phyloP scores from a whole-genome alignment of 805 yeast species.

The Wickerhamomyces bisporus region DNA sequence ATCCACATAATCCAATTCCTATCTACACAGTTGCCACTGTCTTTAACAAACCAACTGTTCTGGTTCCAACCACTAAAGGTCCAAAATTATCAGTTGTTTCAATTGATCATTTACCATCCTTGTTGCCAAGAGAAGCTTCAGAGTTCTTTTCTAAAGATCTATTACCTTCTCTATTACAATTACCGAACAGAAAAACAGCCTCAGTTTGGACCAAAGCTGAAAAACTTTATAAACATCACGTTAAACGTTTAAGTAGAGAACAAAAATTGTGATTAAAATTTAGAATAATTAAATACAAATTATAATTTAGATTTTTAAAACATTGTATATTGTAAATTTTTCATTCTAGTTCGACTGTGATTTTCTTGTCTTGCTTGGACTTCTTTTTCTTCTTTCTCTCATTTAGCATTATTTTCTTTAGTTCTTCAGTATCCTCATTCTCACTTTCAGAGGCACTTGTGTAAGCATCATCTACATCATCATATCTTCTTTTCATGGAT shows the following conservation, averaged over 20 bases:
- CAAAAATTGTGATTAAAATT: constrained; percentile 36
- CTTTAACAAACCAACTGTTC: constrained; percentile 85
- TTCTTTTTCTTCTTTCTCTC: constrained; percentile 31
- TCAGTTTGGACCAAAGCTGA: constrained; percentile 93
- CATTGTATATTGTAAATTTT: not conserved
- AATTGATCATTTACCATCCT: constrained; percentile 93
- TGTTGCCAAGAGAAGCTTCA: constrained; percentile 95
- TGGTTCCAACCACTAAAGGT: constrained; percentile 71
- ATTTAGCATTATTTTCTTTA: constrained; percentile 47
- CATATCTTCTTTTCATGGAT: constrained; percentile 58
- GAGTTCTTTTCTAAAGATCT: constrained; percentile 86
- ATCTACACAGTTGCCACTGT: constrained; percentile 87
- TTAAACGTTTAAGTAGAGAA: constrained; percentile 55
- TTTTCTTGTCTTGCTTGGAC: constrained; percentile 38
- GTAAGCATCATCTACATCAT: constrained; percentile 28
- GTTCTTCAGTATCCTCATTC: constrained; percentile 68
- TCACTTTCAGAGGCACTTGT: constrained; percentile 62
- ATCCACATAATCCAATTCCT: constrained; percentile 97
- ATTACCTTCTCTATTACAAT: constrained; percentile 80
- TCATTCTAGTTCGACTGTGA: constrained; percentile 54
- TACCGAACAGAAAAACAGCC: constrained; percentile 75
- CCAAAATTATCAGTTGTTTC: constrained; percentile 89
- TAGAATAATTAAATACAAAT: not conserved
- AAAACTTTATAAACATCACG: constrained; percentile 77
- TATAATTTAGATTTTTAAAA: not conserved